Evolutionary conservation across 2,329 filamentous ascomycete species (phyloP).

Genomic region (Talaromyces sp.): DNA sequence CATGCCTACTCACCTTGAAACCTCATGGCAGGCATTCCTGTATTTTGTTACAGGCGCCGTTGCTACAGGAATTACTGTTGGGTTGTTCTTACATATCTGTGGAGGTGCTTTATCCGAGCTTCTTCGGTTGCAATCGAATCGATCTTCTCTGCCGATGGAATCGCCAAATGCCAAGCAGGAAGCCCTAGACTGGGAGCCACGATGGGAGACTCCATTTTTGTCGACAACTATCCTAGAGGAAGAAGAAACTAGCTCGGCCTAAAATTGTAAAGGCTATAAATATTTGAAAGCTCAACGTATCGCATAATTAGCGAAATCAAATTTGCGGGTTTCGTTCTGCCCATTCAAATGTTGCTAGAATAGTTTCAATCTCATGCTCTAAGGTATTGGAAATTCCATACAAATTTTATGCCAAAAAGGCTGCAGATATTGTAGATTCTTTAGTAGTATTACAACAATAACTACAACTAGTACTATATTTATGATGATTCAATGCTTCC

Average conservation of each 20-base stretch:
- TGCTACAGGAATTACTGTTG: conserved; percentile 66
- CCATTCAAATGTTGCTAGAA: no score
- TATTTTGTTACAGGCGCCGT: conserved; percentile 55
- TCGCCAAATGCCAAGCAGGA: conserved; percentile 15
- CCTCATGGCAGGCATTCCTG: conserved; percentile 17
- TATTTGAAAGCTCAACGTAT: no score
- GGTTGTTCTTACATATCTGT: conserved; percentile 60
- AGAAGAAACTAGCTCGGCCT: conserved; percentile 28
- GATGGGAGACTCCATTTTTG: conserved; percentile 15
- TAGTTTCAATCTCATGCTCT: no score
- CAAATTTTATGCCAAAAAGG: no score
- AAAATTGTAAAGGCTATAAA: no score
- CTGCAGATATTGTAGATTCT: no score
- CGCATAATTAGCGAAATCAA: no score
- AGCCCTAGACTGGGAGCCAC: conserved; percentile 19
- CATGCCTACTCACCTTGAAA: neutral
- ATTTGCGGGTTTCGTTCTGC: no score
- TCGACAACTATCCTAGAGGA: conserved; percentile 37
- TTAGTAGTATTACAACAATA: no score
- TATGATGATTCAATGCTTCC: no score
- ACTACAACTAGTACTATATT: no score
- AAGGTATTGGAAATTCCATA: no score
- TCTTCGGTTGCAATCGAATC: conserved; percentile 34
- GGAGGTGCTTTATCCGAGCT: conserved; percentile 59
- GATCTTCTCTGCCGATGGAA: neutral